Evolutionary conservation across 352 stramenopile species (phyloP), one percentile per base, ranked within the genome.

Genomic region (Phytophthora crassamura): DNA sequence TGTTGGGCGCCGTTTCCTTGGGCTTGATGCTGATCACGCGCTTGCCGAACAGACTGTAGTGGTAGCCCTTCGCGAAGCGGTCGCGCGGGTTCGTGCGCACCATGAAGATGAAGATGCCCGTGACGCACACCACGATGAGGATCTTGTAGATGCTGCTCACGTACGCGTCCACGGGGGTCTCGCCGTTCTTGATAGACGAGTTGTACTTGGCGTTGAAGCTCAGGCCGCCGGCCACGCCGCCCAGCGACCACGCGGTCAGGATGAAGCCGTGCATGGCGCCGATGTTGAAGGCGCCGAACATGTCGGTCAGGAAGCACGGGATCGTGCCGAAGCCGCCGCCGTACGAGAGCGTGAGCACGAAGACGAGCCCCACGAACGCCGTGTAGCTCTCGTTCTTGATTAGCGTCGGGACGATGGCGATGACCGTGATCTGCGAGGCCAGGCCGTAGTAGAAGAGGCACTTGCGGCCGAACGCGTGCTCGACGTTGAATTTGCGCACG

Each of bases 201-300:
- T 78, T 72, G 76, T 82, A 93, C 41, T 73, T 59, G 53, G 61
- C 70, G 68, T 90, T 93, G 64, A 93, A 93, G 7, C 65, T 80
- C 51, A 93, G 75, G 16, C 85, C 85, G 9, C 86, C 86, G 7
- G 74, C 84, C 8, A 95, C 80, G 5, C 81, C 85, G 35, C 79
- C 82, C 14, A 93, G 81, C 2, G 82, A 90, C 85, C 84, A 90
- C 9, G 84, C 74, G 7, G 86, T 93, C 12, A 95, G 60, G 59
- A 92, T 89, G 49, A 91, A 70, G 3, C 86, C 86, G 67, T 95
- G 84, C 77, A 95, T 87, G 32, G 82, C 83, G 18, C 83, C 86
- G 47, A 93, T 91, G 74, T 95, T 93, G 59, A 74, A 91, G 5
- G 81, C 80, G n/a, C 86, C 86, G 59, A 92, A 95, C 84, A 93